These are phyloP conservation scores for Pleurozium schreberi DNA, from an alignment of 225 moss, liverwort and hornwort species.

Conservation along the genomic window DNA sequence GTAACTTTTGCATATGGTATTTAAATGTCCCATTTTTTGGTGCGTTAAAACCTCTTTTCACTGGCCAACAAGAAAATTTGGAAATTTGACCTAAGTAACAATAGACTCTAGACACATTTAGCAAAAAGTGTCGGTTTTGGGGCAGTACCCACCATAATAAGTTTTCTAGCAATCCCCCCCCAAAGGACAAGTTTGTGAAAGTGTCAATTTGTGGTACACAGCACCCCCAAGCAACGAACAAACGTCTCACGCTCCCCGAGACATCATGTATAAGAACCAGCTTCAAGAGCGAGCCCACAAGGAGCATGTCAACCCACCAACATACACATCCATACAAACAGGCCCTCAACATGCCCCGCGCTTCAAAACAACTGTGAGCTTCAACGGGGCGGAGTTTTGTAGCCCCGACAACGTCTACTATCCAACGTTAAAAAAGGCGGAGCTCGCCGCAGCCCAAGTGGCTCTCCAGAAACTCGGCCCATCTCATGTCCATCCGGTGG, in stretches of 20 bases:
- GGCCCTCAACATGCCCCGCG: conserved; percentile 69
- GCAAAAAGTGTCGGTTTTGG: fast-evolving
- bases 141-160: not conserved
- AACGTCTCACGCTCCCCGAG: fast-evolving
- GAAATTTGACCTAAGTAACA: not conserved
- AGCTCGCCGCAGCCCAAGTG: conserved; percentile 68
- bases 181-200: not conserved
- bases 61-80: not conserved
- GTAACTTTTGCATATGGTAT: fast-evolving
- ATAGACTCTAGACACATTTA: not conserved
- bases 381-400: conserved; percentile 63
- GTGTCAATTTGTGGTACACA: not conserved
- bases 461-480: conserved; percentile 43
- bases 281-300: conserved; percentile 97
- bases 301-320: conserved; percentile 65
- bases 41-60: not conserved
- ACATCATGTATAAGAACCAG: conserved; percentile 87
- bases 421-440: conserved; percentile 57
- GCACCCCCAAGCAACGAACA: not conserved
- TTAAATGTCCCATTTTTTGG: not conserved
- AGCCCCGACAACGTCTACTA: conserved; percentile 49
- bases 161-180: too few species aligned
- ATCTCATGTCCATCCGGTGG: conserved; percentile 13
- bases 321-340: conserved; percentile 62
- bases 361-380: conserved; percentile 80